Base-by-base conservation (phyloP, 192 early-diverging fungal species). In the Coemansia sp. region DNA sequence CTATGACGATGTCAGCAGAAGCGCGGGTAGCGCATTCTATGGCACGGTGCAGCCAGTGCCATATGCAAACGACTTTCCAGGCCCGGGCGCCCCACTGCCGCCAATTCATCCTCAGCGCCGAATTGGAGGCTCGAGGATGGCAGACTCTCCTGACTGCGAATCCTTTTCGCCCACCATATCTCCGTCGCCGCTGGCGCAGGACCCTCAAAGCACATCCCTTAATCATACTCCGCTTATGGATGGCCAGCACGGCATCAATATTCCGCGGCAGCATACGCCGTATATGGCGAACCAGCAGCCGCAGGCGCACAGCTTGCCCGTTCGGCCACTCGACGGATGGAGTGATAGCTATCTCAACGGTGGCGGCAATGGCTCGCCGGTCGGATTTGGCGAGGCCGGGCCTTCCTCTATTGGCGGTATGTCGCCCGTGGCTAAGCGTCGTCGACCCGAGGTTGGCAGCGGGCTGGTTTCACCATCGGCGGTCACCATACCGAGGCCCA, bases 101-200 rank as follows among this genome's bases (percentile, higher is more conserved):
- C 57, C 60, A 45, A 59, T 66, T 8, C 18, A 25, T 11, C 25
- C 59, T 12, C 38, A 41, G 5, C 60, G 38, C 18, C 43, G 33
- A 5, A 23, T 50, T 14, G 53, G 60, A 33, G 61, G 39, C 7
- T 38, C 48, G 8, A 73, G 71, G 70, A 18, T 62, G 18, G 48
- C 35, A 0, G 71, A 55, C 3, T 70, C 74, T 12, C 75, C 75
- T 3, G 64, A 69, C 10, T 66, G 57, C 50, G 65, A 68, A 43
- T 26, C 71, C 11, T 82, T 74, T 45, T 82, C 70, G 23, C 79
- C 79, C 21, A 69, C 75, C 6, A 65, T 77, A 28, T 82, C 79
- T 34, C 75, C 79, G 0, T 76, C 79, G 18, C 79, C 79, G 28
- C 75, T 70, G n/a, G 36, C 43, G 21, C 35, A 61, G 10, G 62